Percentiles rank a stretch among this genome's conserved stretches.
phyloP scores from a whole-genome alignment of 306 rosid species.

The Elaeagnus macrophylla region DNA sequence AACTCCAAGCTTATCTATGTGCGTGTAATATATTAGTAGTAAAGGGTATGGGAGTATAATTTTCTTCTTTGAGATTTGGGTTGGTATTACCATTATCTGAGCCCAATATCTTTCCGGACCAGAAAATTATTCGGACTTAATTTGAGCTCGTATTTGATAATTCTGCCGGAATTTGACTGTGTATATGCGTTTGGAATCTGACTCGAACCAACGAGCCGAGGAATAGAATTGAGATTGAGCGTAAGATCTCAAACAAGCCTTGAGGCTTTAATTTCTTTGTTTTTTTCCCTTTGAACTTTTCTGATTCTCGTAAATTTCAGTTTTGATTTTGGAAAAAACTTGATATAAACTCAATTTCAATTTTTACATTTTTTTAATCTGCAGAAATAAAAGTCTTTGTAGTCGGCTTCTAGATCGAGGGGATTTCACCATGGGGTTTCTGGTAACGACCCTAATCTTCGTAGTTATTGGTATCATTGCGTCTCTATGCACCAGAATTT shows the following conservation, averaged over 20 bases:
- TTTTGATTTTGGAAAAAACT: neutral
- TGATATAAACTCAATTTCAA: neutral
- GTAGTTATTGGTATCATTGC: constrained; percentile 61
- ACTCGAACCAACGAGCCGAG: too few relatives aligned
- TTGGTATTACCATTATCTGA: too few relatives aligned
- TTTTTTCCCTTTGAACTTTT: neutral
- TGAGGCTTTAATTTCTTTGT: neutral
- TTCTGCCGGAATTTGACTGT: too few relatives aligned
- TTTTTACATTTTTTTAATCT: neutral
- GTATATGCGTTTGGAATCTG: too few relatives aligned
- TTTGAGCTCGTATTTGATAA: too few relatives aligned
- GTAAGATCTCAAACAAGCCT: constrained; percentile 13
- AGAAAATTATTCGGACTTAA: too few relatives aligned
- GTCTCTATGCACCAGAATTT: constrained; percentile 64
- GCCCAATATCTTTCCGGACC: too few relatives aligned
- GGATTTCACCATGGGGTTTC: constrained; percentile 64
- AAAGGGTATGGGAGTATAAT: too few relatives aligned
- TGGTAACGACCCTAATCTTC: constrained; percentile 68
- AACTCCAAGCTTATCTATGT: too few relatives aligned
- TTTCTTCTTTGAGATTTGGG: too few relatives aligned
- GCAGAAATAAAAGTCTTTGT: constrained; percentile 39
- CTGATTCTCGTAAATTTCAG: neutral
- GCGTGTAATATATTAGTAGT: too few relatives aligned
- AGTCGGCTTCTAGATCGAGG: constrained; percentile 27
- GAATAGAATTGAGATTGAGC: too few relatives aligned